These are phyloP conservation scores for Boletus barrowsii DNA, from an alignment of 768 basidiomycete genomes.

Conservation along the genomic window DNA sequence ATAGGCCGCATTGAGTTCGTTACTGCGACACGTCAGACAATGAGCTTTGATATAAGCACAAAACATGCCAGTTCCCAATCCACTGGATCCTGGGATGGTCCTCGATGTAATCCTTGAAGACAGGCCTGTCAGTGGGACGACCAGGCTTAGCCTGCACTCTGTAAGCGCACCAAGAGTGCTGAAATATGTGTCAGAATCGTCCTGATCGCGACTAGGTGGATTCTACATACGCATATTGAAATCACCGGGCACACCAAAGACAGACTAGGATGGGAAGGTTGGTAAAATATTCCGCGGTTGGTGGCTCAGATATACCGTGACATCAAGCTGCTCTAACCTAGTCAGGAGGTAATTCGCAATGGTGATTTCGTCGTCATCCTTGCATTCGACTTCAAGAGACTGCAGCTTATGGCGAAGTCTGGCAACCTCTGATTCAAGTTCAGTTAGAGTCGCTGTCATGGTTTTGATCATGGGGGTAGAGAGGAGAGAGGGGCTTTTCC, in stretches of 20 bases:
- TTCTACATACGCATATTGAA: constrained; percentile 61
- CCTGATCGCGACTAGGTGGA: not conserved
- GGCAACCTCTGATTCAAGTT: constrained; percentile 44
- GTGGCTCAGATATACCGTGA: constrained; percentile 42
- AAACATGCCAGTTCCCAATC: constrained; percentile 77
- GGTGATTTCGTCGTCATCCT: constrained; percentile 43
- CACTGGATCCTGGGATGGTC: constrained; percentile 75
- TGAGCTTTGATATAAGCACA: not conserved
- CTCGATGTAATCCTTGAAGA: constrained; percentile 71
- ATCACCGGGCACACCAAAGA: constrained; percentile 88
- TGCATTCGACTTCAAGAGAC: constrained; percentile 31
- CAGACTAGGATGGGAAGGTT: constrained; percentile 41
- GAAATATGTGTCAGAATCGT: not conserved
- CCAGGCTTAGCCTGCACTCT: not conserved
- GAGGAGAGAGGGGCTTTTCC: not conserved
- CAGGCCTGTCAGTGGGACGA: not conserved
- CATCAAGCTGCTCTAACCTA: constrained; percentile 61
- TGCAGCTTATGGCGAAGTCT: constrained; percentile 48
- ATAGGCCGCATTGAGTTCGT: constrained; percentile 85
- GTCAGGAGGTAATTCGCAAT: constrained; percentile 61
- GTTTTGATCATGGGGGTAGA: not conserved
- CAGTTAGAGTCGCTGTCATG: constrained; percentile 14
- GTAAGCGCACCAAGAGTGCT: constrained; percentile 29
- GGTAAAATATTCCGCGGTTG: not conserved
- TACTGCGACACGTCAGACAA: constrained; percentile 40